A percentile compares a stretch with the other conserved stretches of the same genome.
Conservation (phyloP, 2,329 filamentous ascomycete species). For the Knoxdaviesia capensis region DNA sequence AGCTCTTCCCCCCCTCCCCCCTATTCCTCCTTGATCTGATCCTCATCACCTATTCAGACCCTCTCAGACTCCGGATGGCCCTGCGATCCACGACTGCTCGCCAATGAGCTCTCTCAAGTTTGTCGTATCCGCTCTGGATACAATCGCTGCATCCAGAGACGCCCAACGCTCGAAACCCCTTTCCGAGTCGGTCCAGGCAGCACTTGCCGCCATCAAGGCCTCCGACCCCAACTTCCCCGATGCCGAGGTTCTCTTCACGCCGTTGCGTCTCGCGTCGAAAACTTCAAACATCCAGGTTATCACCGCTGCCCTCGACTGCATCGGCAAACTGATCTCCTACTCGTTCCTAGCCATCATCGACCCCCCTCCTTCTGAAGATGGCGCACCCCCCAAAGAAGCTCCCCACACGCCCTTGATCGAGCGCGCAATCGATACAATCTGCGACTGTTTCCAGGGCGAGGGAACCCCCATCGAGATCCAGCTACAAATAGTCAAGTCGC, state of each 20-base stretch:
- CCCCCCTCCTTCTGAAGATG: slow-evolving; percentile 15
- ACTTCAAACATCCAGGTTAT: slow-evolving; percentile 69
- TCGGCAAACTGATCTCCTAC: slow-evolving; percentile 96
- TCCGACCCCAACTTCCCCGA: slow-evolving; percentile 65
- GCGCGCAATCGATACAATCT: slow-evolving; percentile 95
- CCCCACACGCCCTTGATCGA: slow-evolving; percentile 61
- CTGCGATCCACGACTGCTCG: slow-evolving; percentile 21
- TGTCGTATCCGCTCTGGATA: slow-evolving; percentile 80
- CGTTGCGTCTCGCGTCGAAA: slow-evolving; percentile 75
- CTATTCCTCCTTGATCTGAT: too few relatives aligned
- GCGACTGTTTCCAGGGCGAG: slow-evolving; percentile 96
- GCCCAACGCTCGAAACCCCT: slow-evolving; percentile 72
- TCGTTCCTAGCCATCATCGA: slow-evolving; percentile 69
- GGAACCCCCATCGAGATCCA: slow-evolving; percentile 82
- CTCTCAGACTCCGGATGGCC: slow-evolving; percentile 19
- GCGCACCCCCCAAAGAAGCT: slow-evolving; percentile 10
- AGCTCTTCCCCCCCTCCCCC: too few relatives aligned
- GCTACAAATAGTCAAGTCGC: slow-evolving; percentile 92
- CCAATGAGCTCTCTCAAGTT: slow-evolving; percentile 90
- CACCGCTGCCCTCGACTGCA: slow-evolving; percentile 85
- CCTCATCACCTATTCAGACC: too few relatives aligned
- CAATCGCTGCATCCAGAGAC: slow-evolving; percentile 81
- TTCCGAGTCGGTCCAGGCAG: slow-evolving; percentile 60
- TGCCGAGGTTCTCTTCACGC: slow-evolving; percentile 80
- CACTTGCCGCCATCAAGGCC: slow-evolving; percentile 70